Evolutionary conservation across 495 filamentous ascomycete genomes (phyloP).

Genomic region (Podospora anserina): DNA sequence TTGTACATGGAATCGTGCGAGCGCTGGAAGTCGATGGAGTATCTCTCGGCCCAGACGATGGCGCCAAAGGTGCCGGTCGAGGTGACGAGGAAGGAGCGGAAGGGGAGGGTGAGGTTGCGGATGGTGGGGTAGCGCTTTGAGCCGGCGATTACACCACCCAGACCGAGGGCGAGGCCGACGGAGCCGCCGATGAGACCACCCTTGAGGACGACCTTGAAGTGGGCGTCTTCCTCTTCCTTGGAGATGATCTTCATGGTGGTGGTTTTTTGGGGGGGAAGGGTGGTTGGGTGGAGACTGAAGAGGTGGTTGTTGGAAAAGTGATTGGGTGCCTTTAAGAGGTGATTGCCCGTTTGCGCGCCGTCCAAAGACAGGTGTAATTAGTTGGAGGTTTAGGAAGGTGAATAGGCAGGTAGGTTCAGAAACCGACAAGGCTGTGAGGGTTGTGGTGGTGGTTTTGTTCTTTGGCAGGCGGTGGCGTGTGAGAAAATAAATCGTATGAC

Average conservation of each 20-base stretch:
- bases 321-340: neutral
- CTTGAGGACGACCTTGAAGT: slow-evolving; percentile 65
- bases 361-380: neutral
- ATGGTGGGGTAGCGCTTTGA: slow-evolving; percentile 66
- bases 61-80: slow-evolving; percentile 77
- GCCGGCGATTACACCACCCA: slow-evolving; percentile 60
- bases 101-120: slow-evolving; percentile 75
- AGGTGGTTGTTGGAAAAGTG: neutral
- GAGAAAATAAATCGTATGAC: slow-evolving; percentile 6
- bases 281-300: neutral
- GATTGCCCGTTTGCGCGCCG: slow-evolving; percentile 1
- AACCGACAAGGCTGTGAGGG: neutral
- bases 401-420: neutral
- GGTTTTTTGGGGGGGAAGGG: neutral
- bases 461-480: neutral
- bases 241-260: slow-evolving; percentile 86
- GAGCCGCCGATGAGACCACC: slow-evolving; percentile 71
- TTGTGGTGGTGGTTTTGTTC: neutral
- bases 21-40: slow-evolving; percentile 70
- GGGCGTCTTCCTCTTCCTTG: slow-evolving; percentile 78
- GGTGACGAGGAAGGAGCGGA: slow-evolving; percentile 86
- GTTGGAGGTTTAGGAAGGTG: neutral
- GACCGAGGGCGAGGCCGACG: slow-evolving; percentile 61
- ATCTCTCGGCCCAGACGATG: slow-evolving; percentile 82
- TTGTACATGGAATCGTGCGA: slow-evolving; percentile 59